Evolutionary conservation across 768 basidiomycete genomes (phyloP), one percentile per base, ranked within the genome.

Genomic region (Boletus rubropictus): DNA sequence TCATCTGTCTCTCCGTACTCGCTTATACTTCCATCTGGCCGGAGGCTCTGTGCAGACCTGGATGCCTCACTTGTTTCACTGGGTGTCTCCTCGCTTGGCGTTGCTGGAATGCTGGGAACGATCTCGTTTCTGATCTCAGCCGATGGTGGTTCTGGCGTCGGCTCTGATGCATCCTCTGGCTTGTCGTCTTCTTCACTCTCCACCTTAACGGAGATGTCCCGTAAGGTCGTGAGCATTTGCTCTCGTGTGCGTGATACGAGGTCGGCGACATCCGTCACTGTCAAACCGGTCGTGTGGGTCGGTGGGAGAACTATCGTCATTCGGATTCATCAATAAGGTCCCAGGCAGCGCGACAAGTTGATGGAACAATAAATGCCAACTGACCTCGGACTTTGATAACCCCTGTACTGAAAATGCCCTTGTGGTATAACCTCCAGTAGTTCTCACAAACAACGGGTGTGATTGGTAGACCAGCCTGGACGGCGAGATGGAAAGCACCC

Each of bases 401-500:
- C 0, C 95, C 95, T 21, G 74, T 67, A 32, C 82, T 81, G 53
- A 97, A 89, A 17, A 82, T 70, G 29, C 84, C 84, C 52, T 81
- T 77, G 60, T 80, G 82, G 65, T 96, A 98, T 38, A 95, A 55
- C 51, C 79, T 70, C 78, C 89, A 89, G 64, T 98, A 99, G 66
- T 97, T 97, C 72, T 98, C 92, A 42, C 82, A 81, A 3, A 98
- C 84, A 42, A 99, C 78, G 6, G 96, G 95, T 25, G 89, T 78
- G 59, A 99, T 84, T 6, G 96, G 95, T 38, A 98, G 77, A 25
- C 86, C 82, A 11, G 90, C 83, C 67, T 93, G 84, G 21, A 98
- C 77, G 24, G 96, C 96, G 41, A 97, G 78, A 63, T 98, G 93
- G 75, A 98, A 98, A 3, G 92, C 94, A 33, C 96, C 96, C 67